A percentile compares a stretch with the other conserved stretches of the same genome.
Conservation (phyloP, 345 rosid genomes). For the Carallia pectinifolia region DNA sequence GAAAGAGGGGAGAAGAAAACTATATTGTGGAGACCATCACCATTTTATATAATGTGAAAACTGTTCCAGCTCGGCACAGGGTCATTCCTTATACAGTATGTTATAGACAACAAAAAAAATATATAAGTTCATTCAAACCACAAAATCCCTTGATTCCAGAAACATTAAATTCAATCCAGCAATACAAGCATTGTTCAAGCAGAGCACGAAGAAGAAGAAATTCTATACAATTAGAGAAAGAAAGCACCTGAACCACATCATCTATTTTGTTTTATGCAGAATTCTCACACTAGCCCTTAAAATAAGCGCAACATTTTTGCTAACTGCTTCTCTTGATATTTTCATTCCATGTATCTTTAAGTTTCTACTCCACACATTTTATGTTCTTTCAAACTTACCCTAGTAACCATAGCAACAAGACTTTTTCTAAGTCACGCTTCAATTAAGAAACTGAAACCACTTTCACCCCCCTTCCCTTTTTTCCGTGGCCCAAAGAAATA, state of each 20-base stretch:
- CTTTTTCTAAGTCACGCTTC: background rate
- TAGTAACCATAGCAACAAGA: background rate
- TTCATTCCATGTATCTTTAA: background rate
- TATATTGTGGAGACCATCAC: background rate
- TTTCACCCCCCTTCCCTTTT: background rate
- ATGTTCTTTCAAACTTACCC: background rate
- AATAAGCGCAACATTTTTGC: background rate
- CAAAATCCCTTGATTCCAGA: background rate
- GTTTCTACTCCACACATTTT: background rate
- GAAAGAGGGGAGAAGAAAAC: background rate
- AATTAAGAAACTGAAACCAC: too few relatives aligned
- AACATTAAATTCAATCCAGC: too few relatives aligned
- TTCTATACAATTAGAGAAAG: too few relatives aligned
- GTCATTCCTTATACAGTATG: background rate
- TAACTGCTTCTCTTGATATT: background rate
- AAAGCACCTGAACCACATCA: background rate
- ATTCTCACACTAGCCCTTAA: background rate
- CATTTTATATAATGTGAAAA: constrained; percentile 1
- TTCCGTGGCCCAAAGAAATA: background rate
- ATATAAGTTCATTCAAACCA: background rate
- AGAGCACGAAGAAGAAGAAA: too few relatives aligned
- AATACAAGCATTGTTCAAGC: too few relatives aligned
- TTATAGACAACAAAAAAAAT: background rate
- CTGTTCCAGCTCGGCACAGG: background rate
- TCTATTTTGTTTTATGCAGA: background rate